These are phyloP conservation scores for Nasturtium officinale DNA, from an alignment of 345 rosid species.

Conservation along the genomic window DNA sequence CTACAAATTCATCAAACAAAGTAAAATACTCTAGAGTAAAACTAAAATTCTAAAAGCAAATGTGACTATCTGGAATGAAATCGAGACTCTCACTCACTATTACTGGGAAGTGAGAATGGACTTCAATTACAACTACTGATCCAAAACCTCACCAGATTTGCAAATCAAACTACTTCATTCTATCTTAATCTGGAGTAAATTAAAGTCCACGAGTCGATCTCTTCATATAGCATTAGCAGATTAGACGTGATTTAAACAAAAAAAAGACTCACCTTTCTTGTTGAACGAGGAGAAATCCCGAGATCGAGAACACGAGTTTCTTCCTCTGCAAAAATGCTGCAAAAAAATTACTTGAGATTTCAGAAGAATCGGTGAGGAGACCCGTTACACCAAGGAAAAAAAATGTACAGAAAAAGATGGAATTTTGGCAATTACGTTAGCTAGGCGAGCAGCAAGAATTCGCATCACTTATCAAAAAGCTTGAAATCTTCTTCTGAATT, in stretches of 20 bases:
- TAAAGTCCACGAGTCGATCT: slow-evolving; percentile 13
- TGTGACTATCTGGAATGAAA: slow-evolving; percentile 2
- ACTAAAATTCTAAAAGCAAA: background rate
- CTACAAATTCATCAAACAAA: slow-evolving; percentile 4
- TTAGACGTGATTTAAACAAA: background rate
- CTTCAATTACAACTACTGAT: slow-evolving; percentile 13
- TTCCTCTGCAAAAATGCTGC: slow-evolving; percentile 48
- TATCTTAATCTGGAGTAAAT: background rate
- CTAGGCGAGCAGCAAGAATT: slow-evolving; percentile 30
- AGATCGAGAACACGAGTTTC: slow-evolving; percentile 40
- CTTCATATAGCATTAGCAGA: slow-evolving; percentile 14
- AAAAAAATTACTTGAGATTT: slow-evolving; percentile 5
- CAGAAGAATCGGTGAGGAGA: slow-evolving; percentile 11
- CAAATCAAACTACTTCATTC: background rate
- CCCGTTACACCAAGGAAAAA: slow-evolving; percentile 11
- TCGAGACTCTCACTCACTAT: background rate
- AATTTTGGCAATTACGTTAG: slow-evolving; percentile 8
- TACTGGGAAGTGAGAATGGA: slow-evolving; percentile 4
- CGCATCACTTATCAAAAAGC: slow-evolving; percentile 30
- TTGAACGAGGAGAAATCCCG: slow-evolving; percentile 42
- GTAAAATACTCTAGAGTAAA: slow-evolving; percentile 13
- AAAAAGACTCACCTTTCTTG: slow-evolving; percentile 45
- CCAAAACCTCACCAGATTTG: background rate
- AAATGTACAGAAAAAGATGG: background rate
- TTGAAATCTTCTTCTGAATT: no score